Conservation (phyloP, 2,329 filamentous ascomycete genomes). For the Epichloe sylvatica region DNA sequence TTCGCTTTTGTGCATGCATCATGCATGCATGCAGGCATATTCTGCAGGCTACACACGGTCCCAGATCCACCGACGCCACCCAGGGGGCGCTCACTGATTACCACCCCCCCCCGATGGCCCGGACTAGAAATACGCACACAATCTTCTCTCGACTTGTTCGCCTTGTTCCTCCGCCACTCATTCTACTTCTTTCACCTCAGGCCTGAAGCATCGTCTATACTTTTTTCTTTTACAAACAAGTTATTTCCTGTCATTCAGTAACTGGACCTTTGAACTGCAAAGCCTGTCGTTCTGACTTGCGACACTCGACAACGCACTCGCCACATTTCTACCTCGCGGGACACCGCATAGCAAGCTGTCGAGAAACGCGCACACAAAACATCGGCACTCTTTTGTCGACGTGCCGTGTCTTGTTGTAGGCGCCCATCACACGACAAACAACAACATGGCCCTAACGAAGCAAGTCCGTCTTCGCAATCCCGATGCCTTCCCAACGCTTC, state of each 20-base stretch:
- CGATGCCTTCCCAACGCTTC: conserved; percentile 65
- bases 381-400: too few relatives aligned
- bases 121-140: conserved; percentile 8
- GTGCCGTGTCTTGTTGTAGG: conserved; percentile 31
- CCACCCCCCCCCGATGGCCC: conserved; percentile 5
- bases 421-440: conserved; percentile 21
- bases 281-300: too few relatives aligned
- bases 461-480: conserved; percentile 42
- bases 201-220: background rate
- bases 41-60: background rate
- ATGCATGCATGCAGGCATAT: background rate
- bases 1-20: background rate
- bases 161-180: background rate
- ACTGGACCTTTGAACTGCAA: background rate
- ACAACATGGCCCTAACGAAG: conserved; percentile 39
- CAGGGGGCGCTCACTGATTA: background rate
- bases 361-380: conserved; percentile 8
- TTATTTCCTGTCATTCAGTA: too few relatives aligned
- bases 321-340: background rate
- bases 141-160: background rate
- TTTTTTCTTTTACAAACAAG: background rate
- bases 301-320: background rate
- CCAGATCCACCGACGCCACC: background rate
- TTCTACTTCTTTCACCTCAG: background rate
- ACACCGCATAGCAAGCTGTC: background rate